phyloP scores from a whole-genome alignment of 176 grass and related monocot species.

The Eragrostis curvula region DNA sequence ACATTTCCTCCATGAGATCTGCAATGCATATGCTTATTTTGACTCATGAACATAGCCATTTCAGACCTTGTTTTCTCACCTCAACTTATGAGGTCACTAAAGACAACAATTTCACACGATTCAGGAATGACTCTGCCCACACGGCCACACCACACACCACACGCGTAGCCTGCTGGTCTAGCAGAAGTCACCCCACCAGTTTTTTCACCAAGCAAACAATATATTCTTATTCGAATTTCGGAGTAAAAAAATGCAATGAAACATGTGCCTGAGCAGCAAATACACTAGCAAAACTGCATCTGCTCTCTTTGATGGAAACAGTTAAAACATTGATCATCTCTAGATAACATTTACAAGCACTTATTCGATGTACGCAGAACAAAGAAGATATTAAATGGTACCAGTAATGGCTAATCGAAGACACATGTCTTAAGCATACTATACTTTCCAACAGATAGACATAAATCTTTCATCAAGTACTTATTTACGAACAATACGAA shows the following conservation, averaged over 20 bases:
- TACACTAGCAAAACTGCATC: background rate
- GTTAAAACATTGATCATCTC: background rate
- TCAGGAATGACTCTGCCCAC: background rate
- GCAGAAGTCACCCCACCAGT: background rate
- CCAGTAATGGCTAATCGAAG: background rate
- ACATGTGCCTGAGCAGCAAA: background rate
- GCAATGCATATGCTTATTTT: background rate
- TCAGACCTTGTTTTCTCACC: background rate
- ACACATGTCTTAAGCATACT: too few species aligned
- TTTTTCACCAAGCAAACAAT: background rate
- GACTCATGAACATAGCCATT: background rate
- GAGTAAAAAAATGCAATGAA: background rate
- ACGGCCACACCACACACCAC: too few species aligned
- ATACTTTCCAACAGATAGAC: too few species aligned
- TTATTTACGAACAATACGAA: too few species aligned
- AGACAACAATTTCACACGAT: background rate
- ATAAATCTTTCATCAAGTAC: too few species aligned
- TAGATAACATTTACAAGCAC: conserved; percentile 21
- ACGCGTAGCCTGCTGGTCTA: background rate
- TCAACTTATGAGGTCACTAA: background rate
- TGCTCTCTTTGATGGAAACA: background rate
- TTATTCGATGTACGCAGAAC: background rate
- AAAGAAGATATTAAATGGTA: too few species aligned
- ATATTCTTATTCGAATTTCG: background rate
- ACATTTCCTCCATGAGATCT: background rate